Base-by-base conservation (phyloP, 371 early-diverging fungal species). In the Thermomucor indicae-seudaticae region DNA sequence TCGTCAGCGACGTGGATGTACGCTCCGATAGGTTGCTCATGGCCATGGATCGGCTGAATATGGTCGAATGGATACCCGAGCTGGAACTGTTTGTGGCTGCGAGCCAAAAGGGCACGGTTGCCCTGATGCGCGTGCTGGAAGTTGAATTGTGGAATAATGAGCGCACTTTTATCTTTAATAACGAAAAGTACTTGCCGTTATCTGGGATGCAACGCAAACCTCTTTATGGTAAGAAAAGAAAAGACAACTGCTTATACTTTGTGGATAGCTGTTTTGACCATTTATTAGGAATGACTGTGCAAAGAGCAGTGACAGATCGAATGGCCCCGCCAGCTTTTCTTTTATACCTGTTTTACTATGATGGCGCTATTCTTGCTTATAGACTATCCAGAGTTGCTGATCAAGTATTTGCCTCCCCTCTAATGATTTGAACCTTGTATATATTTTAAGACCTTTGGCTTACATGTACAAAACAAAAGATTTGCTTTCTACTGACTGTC, bases 21-120 rank as follows among this genome's bases (percentile, higher is more conserved):
- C 65, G 75, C 5, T 37, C 62, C 0, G 75, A 71, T 30, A 43
- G 61, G 19, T 10, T 69, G 25, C 42, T 70, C 8, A 49, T 30
- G 16, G 22, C 48, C 2, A 47, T 70, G 43, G 72, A 75, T 49
- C 42, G 75, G 17, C 57, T 75, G 1, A 67, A 62, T 43, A 63
- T 75, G 63, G 57, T 67, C 2, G 71, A 75, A 43, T 75, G 72
- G 71, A 46, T 75, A 22, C 72, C 75, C 7, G 72, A 71, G 4
- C 43, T 75, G 27, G 75, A 75, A 25, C 28, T 75, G 7, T 57
- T 53, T 19, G 50, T 75, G 8, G 57, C 44, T 10, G 75, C 70
- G 4, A 67, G 70, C 39, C 75, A 75, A 47, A 75, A 71, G 34
- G 75, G 75, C 30, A 64, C 63, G 6, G 75, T 75, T 2, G 72